These are phyloP conservation scores for Nakaseomyces sp. DNA, from an alignment of 1,139 yeast genomes.

Conservation along the genomic window DNA sequence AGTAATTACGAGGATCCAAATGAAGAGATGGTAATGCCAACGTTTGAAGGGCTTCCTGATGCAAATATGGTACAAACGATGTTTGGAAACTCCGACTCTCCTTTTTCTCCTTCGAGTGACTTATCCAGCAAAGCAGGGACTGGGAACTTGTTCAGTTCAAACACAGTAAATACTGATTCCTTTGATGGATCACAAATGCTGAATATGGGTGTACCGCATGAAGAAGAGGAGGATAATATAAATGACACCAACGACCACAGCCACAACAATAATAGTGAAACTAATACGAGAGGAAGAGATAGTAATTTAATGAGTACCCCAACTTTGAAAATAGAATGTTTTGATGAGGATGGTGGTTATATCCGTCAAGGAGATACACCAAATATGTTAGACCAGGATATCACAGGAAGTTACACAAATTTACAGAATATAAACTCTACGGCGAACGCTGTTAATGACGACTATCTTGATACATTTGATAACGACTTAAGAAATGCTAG, in stretches of 20 bases:
- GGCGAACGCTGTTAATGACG: not conserved
- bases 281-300: too few relatives aligned
- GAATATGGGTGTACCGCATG: not conserved
- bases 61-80: not conserved
- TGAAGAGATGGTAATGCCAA: not conserved
- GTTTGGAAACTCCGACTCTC: conserved; percentile 3
- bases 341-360: conserved; percentile 5
- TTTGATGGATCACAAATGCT: not conserved
- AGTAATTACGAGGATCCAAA: not conserved
- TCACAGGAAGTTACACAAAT: not conserved
- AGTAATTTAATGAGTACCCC: conserved; percentile 10
- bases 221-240: not conserved
- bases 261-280: not conserved
- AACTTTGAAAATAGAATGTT: conserved; percentile 11
- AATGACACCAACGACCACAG: not conserved
- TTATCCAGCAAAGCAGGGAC: not conserved
- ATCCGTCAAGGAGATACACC: not conserved
- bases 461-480: not conserved
- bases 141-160: not conserved
- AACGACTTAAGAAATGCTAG: conserved; percentile 1
- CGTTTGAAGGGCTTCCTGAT: not conserved
- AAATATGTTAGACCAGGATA: not conserved
- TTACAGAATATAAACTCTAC: not conserved
- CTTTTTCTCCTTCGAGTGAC: conserved; percentile 2
- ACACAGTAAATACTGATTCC: not conserved